phyloP scores from a whole-genome alignment of 805 yeast species.

The Kodamaea sagamina region DNA sequence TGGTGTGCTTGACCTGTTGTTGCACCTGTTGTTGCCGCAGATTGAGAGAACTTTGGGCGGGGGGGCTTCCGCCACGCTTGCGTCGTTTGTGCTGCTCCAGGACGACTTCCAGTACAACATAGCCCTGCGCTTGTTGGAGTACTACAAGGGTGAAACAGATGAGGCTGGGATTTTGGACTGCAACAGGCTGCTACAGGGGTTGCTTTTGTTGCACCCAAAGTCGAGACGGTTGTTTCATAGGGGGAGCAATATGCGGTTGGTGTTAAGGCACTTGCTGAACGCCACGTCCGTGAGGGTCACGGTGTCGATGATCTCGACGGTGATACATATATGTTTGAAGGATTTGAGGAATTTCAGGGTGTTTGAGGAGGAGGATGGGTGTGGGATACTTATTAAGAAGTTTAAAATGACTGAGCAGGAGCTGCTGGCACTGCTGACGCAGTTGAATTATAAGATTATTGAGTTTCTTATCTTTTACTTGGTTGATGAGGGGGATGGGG shows the following conservation, averaged over 20 bases:
- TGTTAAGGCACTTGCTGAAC: slow-evolving; percentile 28
- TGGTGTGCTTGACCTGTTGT: slow-evolving; percentile 18
- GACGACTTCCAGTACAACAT: slow-evolving; percentile 56
- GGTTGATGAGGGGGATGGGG: slow-evolving; percentile 50
- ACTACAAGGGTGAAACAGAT: slow-evolving; percentile 15
- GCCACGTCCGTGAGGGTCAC: slow-evolving; percentile 19
- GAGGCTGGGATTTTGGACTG: background rate
- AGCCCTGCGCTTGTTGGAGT: slow-evolving; percentile 34
- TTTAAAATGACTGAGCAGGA: slow-evolving; percentile 36
- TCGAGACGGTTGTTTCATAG: slow-evolving; percentile 53
- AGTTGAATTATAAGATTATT: slow-evolving; percentile 60
- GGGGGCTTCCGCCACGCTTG: slow-evolving; percentile 4
- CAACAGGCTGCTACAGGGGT: slow-evolving; percentile 55
- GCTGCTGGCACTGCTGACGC: slow-evolving; percentile 16
- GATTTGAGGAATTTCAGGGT: slow-evolving; percentile 56
- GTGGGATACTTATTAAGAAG: slow-evolving; percentile 49
- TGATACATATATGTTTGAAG: slow-evolving; percentile 60
- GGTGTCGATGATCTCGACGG: slow-evolving; percentile 48
- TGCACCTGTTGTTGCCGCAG: slow-evolving; percentile 22
- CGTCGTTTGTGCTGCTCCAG: slow-evolving; percentile 47
- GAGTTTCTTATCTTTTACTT: slow-evolving; percentile 72
- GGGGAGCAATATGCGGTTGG: slow-evolving; percentile 38
- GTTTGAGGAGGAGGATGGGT: slow-evolving; percentile 61
- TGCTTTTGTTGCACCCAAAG: slow-evolving; percentile 57
- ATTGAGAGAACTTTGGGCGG: slow-evolving; percentile 10